phyloP scores from a whole-genome alignment of 164 flowering plant genomes.

The Vitis cinerea region DNA sequence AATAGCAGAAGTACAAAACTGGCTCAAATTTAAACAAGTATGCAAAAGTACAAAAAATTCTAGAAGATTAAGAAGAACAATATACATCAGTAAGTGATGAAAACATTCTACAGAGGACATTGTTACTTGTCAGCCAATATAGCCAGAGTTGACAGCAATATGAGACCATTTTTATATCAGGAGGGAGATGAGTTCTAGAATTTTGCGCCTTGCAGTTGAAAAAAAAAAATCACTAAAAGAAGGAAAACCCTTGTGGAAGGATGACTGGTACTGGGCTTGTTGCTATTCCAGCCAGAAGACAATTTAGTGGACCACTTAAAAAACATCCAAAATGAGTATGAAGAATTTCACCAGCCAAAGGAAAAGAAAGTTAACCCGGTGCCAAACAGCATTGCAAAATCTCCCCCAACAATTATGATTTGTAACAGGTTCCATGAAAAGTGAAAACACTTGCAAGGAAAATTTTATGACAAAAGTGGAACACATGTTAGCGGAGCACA shows the following conservation, averaged over 20 bases:
- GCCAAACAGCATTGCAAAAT: background rate
- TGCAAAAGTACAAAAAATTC: background rate
- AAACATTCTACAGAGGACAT: background rate
- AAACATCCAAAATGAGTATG: too few species aligned
- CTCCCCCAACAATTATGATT: background rate
- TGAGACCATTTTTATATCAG: background rate
- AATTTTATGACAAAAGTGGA: background rate
- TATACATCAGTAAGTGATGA: background rate
- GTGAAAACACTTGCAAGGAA: background rate
- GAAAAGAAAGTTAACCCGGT: too few species aligned
- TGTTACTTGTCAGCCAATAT: background rate
- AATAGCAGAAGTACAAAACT: background rate
- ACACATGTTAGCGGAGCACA: background rate
- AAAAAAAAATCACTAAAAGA: too few species aligned
- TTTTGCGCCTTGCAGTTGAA: too few species aligned
- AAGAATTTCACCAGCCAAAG: too few species aligned
- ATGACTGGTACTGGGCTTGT: too few species aligned
- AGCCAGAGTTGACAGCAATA: background rate
- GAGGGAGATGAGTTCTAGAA: background rate
- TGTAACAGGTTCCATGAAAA: background rate
- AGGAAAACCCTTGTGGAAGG: too few species aligned
- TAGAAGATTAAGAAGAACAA: background rate
- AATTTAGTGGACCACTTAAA: too few species aligned
- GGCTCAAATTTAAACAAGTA: background rate
- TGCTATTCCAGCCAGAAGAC: too few species aligned